Conservation (phyloP, 106 monocot species). For the Apostasia shenzhenica region DNA sequence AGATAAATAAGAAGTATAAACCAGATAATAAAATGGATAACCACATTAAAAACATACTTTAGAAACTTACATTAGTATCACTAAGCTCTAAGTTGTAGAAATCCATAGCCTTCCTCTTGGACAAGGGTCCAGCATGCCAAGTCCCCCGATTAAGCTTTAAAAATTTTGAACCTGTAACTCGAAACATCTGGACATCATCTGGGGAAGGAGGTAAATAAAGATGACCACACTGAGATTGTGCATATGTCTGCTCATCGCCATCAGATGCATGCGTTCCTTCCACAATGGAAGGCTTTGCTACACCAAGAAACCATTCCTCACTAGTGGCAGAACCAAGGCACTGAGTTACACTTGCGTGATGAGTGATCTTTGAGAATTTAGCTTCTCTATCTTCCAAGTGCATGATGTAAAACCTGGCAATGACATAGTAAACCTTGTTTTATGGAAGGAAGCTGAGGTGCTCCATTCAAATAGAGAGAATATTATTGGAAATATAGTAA, state of each 20-base stretch:
- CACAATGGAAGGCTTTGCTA: constrained; percentile 69
- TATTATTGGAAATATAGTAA: too few species aligned
- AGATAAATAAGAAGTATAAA: neutral
- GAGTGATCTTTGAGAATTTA: constrained; percentile 65
- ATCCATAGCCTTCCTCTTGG: constrained; percentile 60
- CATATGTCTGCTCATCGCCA: constrained; percentile 7
- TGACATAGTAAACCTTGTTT: too few species aligned
- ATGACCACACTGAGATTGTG: constrained; percentile 55
- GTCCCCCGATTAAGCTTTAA: constrained; percentile 81
- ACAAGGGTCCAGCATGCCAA: constrained; percentile 95
- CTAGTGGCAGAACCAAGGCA: constrained; percentile 85
- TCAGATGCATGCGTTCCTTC: constrained; percentile 14
- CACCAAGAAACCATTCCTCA: constrained; percentile 81
- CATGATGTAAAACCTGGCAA: constrained; percentile 86
- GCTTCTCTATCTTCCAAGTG: constrained; percentile 51
- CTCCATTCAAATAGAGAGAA: too few species aligned
- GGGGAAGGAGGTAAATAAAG: constrained; percentile 66
- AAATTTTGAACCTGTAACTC: constrained; percentile 66
- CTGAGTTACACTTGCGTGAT: constrained; percentile 96
- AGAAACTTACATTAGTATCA: constrained; percentile 70
- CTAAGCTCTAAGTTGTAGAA: constrained; percentile 99
- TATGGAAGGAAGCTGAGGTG: too few species aligned
- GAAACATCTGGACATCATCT: constrained; percentile 63
- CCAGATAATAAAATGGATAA: neutral
- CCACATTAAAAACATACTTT: neutral